A percentile compares a stretch with the other conserved stretches of the same genome.
These are phyloP conservation scores for Colletotrichum incanum DNA, from an alignment of 2,329 filamentous ascomycete species.

Conservation along the genomic window DNA sequence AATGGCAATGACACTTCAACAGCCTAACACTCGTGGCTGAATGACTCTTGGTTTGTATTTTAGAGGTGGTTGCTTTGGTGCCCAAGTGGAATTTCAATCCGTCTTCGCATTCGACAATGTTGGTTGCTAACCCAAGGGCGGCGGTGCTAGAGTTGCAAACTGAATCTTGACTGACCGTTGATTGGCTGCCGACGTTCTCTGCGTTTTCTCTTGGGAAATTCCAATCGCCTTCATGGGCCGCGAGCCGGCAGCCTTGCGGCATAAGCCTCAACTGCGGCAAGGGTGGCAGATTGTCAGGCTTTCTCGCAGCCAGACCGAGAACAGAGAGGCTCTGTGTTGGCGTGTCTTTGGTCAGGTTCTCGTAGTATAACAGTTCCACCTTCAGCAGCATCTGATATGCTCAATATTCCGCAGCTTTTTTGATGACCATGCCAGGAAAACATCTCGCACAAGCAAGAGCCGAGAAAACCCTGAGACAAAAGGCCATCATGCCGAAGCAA, in stretches of 20 bases:
- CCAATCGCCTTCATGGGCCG: slow-evolving; percentile 2
- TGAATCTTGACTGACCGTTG: neutral
- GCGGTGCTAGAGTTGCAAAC: slow-evolving; percentile 11
- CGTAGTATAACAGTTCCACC: neutral
- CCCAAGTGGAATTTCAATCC: neutral
- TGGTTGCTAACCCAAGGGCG: neutral
- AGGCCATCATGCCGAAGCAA: neutral
- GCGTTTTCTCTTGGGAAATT: slow-evolving; percentile 4
- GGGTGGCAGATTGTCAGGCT: neutral
- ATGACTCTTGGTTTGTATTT: neutral
- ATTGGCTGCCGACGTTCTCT: slow-evolving; percentile 15
- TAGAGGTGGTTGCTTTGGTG: neutral
- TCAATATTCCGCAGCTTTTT: neutral
- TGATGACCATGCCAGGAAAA: neutral
- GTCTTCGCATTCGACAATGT: neutral
- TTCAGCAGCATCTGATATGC: neutral
- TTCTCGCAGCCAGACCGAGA: neutral
- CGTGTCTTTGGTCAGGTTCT: neutral
- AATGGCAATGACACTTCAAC: neutral
- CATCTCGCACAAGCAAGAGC: neutral
- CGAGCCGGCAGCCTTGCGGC: slow-evolving; percentile 10
- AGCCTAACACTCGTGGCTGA: neutral
- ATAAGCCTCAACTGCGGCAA: slow-evolving; percentile 21
- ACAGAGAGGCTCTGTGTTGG: neutral
- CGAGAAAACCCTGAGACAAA: neutral